Evolutionary conservation across 2,329 filamentous ascomycete genomes (phyloP), one percentile per base, ranked within the genome.

Genomic region (Passalora sequoiae): DNA sequence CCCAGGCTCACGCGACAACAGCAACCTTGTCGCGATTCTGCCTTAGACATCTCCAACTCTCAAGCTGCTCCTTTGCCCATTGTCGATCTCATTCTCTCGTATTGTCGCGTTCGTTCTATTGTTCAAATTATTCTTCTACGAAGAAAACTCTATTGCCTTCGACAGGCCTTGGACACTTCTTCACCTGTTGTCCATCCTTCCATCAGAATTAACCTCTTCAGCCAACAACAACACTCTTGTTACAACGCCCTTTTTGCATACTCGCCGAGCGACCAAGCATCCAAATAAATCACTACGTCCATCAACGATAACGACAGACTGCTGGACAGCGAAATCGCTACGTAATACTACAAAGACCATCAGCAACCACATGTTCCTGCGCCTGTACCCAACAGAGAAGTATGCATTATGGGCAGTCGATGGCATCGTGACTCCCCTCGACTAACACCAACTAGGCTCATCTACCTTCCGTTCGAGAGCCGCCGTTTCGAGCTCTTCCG

Each of bases 101-200:
- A 60, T 63, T 61, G 56, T 61, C 55, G 38, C 38, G 57, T 63
- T 60, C 57, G 56, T 63, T 53, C 56, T 65, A 64, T 66, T 69
- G 64, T 63, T 50, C 50, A 53, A 47, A 36, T 42, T 47, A 47
- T 60, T 65, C 60, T 63, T 50, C 61, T 37, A 35, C 45, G 32
- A 43, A 38, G 50, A 52, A 59, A 60, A 60, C 59, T 51, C 52
- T 49, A 50, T 51, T 41, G 54, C 55, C 57, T 57, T 55, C 47
- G 44, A 54, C 38, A 54, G 53, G 58, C 58, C 47, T 50, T 48
- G 49, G 54, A 45, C 42, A 48, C 37, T 39, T 49, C n/a, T 42
- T 38, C 47, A 48, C 38, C 38, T 47, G 42, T 46, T 51, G 38
- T 50, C 49, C 39, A 29, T 42, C 39, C 32, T 35, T 27, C 27